phyloP scores from a whole-genome alignment of 768 basidiomycete genomes.

The Rhodosporidiobolus sp. region DNA sequence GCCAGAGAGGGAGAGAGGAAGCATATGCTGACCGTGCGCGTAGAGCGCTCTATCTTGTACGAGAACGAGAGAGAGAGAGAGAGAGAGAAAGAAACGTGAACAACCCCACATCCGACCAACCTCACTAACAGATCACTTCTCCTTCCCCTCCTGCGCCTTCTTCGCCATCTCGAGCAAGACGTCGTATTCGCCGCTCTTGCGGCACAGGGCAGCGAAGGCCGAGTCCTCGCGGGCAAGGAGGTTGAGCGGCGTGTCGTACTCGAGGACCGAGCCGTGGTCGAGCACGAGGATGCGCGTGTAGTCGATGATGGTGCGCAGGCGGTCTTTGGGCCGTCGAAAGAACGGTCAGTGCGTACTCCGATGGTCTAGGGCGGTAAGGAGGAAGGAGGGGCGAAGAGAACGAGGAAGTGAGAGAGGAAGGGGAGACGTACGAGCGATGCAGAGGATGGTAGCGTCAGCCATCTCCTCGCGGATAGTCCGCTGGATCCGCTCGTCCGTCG shows the following conservation, averaged over 20 bases:
- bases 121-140: too few species aligned
- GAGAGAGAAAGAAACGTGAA: too few species aligned
- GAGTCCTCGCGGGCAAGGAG: slow-evolving; percentile 60
- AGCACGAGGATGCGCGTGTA: slow-evolving; percentile 53
- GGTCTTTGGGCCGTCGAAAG: slow-evolving; percentile 8
- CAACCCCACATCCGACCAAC: too few species aligned
- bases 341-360: too few species aligned
- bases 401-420: slow-evolving; percentile 39
- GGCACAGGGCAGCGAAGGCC: slow-evolving; percentile 53
- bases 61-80: too few species aligned
- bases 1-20: too few species aligned
- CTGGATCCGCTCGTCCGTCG: slow-evolving; percentile 57
- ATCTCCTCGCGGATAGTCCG: slow-evolving; percentile 71
- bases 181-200: slow-evolving; percentile 40
- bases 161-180: slow-evolving; percentile 36
- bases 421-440: slow-evolving; percentile 77
- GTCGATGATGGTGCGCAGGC: slow-evolving; percentile 48
- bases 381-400: background rate
- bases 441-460: slow-evolving; percentile 67
- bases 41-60: too few species aligned
- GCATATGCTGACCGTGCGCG: too few species aligned
- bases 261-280: slow-evolving; percentile 66
- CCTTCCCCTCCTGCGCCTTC: background rate
- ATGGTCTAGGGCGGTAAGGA: too few species aligned
- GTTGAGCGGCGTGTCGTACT: slow-evolving; percentile 65